Evolutionary conservation across 208 protist genomes (phyloP), one percentile per base, ranked within the genome.

Genomic region (Wallacemonas sp.): DNA sequence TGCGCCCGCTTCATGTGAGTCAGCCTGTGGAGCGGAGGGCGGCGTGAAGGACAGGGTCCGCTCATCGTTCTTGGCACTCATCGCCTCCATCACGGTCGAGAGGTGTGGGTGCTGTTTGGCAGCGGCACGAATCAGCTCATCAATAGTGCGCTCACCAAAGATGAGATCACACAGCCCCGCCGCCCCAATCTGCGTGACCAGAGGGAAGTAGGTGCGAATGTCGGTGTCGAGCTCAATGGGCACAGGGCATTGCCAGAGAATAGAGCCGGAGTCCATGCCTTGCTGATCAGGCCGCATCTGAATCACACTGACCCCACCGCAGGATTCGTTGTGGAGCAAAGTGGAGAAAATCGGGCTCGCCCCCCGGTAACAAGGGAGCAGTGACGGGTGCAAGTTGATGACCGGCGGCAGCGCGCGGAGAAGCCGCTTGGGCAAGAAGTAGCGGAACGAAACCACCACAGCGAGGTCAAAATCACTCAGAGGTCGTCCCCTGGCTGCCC

Each of bases 371-470:
- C 74, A 72, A 4, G 93, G 93, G 8, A 97, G 74, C 31, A 96
- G 63, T 15, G 88, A 95, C 4, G 93, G 93, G 66, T 97, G 93
- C 69, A 95, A 66, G 63, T 97, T 97, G 55, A 97, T 79, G 17
- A 83, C 85, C 0, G 77, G 83, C 11, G 88, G 84, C 53, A 96
- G 60, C 33, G 70, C 80, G 2, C 62, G 70, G 21, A 96, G 68
- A 0, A 96, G 68, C 6, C 63, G 51, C 31, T 80, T 60, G 2
- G 90, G 90, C 1, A 96, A 62, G 44, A 91, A 96, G 75, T 96
- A 96, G 28, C 90, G 86, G 63, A 93, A 96, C 11, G 90, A 96
- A 17, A 92, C 90, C 3, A 96, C 87, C 1, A 96, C 79, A 19
- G 79, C 75, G 11, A 92, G 74, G 62, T 96, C 90, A 69, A 86